phyloP scores from a whole-genome alignment of 1,139 yeast genomes.

The Debaryomycetaceae sp. region DNA sequence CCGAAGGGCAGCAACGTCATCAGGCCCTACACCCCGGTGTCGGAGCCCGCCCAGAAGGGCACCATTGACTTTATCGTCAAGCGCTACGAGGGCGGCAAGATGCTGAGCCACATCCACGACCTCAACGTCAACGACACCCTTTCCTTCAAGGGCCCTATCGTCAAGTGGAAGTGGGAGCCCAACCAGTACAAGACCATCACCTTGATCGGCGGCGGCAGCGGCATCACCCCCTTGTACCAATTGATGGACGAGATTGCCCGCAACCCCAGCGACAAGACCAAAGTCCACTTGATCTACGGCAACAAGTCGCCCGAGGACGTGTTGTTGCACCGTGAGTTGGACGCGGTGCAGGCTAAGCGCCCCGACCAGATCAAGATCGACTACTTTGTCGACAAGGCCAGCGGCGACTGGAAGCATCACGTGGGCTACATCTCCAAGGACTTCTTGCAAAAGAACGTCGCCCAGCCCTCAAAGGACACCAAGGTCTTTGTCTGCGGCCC shows the following conservation, averaged over 20 bases:
- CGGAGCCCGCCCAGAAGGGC: slow-evolving; percentile 63
- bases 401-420: slow-evolving; percentile 35
- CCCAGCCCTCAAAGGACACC: slow-evolving; percentile 64
- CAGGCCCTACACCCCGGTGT: slow-evolving; percentile 94
- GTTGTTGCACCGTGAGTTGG: slow-evolving; percentile 67
- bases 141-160: slow-evolving; percentile 88
- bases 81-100: slow-evolving; percentile 75
- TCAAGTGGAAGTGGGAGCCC: slow-evolving; percentile 87
- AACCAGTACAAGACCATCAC: slow-evolving; percentile 73
- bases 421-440: slow-evolving; percentile 33
- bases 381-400: slow-evolving; percentile 69
- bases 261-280: slow-evolving; percentile 78
- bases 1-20: slow-evolving; percentile 81
- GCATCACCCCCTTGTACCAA: slow-evolving; percentile 93
- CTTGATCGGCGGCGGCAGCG: slow-evolving; percentile 92
- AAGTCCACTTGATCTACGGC: slow-evolving; percentile 72
- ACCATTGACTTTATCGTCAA: slow-evolving; percentile 72
- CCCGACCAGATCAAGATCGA: slow-evolving; percentile 69
- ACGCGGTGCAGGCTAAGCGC: slow-evolving; percentile 47
- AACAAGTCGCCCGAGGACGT: slow-evolving; percentile 68
- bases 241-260: slow-evolving; percentile 57
- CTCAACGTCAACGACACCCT: slow-evolving; percentile 74
- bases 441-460: slow-evolving; percentile 41
- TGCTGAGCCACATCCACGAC: slow-evolving; percentile 63
- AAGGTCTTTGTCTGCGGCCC: slow-evolving; percentile 73